Conservation (phyloP, 495 filamentous ascomycete genomes). For the Hypoxylon intermedium region DNA sequence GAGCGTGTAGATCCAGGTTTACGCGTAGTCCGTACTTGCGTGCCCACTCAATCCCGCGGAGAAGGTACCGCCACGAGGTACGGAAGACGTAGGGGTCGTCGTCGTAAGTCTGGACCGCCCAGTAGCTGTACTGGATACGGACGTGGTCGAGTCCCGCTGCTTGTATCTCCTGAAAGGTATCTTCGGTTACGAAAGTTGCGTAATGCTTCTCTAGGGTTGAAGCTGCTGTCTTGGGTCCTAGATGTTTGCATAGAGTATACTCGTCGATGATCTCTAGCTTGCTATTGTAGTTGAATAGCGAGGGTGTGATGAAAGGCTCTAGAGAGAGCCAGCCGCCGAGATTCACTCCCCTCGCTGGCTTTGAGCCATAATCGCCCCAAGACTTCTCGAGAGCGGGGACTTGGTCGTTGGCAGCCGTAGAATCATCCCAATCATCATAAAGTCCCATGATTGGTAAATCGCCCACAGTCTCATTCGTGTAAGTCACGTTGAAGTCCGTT, state of each 20-base stretch:
- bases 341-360: constrained; percentile 88
- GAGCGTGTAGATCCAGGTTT: constrained; percentile 89
- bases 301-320: constrained; percentile 95
- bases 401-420: constrained; percentile 73
- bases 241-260: constrained; percentile 73
- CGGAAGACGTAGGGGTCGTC: constrained; percentile 88
- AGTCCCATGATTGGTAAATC: constrained; percentile 90
- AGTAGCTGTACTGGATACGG: constrained; percentile 93
- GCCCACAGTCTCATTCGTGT: constrained; percentile 83
- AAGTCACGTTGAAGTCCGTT: constrained; percentile 91
- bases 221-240: constrained; percentile 68
- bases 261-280: constrained; percentile 80
- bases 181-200: constrained; percentile 80
- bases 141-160: constrained; percentile 95
- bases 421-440: constrained; percentile 86
- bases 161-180: constrained; percentile 82
- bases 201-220: constrained; percentile 86
- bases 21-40: constrained; percentile 93
- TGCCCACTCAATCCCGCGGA: constrained; percentile 90
- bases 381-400: constrained; percentile 77
- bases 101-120: constrained; percentile 86
- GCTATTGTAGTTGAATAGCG: constrained; percentile 77
- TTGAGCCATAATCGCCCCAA: constrained; percentile 77
- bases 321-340: constrained; percentile 93
- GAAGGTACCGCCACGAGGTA: constrained; percentile 90